Conservation (phyloP, 345 rosid genomes). For the Crucihimalaya himalaica region DNA sequence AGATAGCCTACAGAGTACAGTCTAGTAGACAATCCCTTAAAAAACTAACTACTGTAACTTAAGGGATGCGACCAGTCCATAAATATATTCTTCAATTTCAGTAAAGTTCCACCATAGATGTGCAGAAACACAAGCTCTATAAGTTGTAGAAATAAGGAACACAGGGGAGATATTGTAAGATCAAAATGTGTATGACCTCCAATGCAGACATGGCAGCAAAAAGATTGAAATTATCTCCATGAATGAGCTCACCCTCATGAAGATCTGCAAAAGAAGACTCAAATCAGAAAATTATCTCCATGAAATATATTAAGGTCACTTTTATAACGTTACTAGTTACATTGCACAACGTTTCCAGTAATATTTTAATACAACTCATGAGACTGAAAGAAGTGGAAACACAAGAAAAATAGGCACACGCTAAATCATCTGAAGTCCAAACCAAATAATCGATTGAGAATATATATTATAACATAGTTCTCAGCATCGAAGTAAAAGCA, state of each 20-base stretch:
- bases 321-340: too few relatives aligned
- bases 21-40: neutral
- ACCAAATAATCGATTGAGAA: neutral
- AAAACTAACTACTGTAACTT: neutral
- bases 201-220: slow-evolving; percentile 98
- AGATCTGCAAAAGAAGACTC: slow-evolving; percentile 46
- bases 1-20: neutral
- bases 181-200: slow-evolving; percentile 59
- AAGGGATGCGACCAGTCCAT: neutral
- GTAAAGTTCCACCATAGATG: neutral
- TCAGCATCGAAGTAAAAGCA: slow-evolving; percentile 8
- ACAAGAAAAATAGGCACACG: too few relatives aligned
- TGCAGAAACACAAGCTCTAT: neutral
- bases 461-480: neutral
- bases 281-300: slow-evolving; percentile 1
- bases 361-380: too few relatives aligned
- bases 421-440: neutral
- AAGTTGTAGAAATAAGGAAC: neutral
- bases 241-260: slow-evolving; percentile 79
- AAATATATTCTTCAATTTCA: neutral
- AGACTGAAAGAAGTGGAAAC: too few relatives aligned
- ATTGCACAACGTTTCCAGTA: too few relatives aligned
- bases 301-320: too few relatives aligned
- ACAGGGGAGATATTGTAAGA: neutral
- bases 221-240: slow-evolving; percentile 91